Percentiles rank a stretch among this genome's conserved stretches.
phyloP scores from a whole-genome alignment of 768 basidiomycete genomes.

The Porphyrellus cyaneotinctus region DNA sequence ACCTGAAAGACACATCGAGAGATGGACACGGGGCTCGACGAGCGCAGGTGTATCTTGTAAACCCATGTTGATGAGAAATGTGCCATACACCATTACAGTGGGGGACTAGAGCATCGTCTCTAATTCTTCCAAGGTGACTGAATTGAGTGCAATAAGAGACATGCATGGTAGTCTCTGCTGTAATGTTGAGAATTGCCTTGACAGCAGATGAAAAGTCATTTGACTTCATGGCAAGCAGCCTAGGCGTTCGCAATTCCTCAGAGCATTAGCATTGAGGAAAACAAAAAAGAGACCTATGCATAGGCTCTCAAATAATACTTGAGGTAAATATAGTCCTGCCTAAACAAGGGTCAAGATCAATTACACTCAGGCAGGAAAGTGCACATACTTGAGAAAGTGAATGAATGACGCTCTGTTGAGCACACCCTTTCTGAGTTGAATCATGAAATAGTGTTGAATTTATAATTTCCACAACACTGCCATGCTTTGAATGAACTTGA shows the following conservation, averaged over 20 bases:
- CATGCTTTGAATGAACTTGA: constrained; percentile 57
- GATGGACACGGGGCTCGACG: neutral
- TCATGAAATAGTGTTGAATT: constrained; percentile 82
- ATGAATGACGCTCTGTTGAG: constrained; percentile 64
- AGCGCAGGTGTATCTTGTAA: constrained; percentile 35
- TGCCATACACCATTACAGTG: constrained; percentile 81
- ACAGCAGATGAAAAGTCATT: constrained; percentile 58
- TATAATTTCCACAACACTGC: constrained; percentile 63
- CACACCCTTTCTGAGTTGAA: constrained; percentile 67
- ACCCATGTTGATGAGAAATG: constrained; percentile 78
- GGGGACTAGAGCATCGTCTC: constrained; percentile 59
- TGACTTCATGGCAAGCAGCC: constrained; percentile 77
- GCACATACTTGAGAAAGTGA: constrained; percentile 76
- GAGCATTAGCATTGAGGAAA: neutral
- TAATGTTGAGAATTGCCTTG: constrained; percentile 57
- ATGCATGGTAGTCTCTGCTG: constrained; percentile 71
- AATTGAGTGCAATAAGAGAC: constrained; percentile 65
- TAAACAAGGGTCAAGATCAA: constrained; percentile 22
- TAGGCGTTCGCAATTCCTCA: constrained; percentile 20
- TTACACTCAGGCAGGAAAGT: neutral
- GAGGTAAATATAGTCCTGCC: constrained; percentile 79
- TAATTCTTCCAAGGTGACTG: constrained; percentile 61
- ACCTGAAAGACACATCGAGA: constrained; percentile 36
- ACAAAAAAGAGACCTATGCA: constrained; percentile 39
- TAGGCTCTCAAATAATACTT: constrained; percentile 85